phyloP scores from a whole-genome alignment of 805 yeast species.

The Phaffomyces antillensis region DNA sequence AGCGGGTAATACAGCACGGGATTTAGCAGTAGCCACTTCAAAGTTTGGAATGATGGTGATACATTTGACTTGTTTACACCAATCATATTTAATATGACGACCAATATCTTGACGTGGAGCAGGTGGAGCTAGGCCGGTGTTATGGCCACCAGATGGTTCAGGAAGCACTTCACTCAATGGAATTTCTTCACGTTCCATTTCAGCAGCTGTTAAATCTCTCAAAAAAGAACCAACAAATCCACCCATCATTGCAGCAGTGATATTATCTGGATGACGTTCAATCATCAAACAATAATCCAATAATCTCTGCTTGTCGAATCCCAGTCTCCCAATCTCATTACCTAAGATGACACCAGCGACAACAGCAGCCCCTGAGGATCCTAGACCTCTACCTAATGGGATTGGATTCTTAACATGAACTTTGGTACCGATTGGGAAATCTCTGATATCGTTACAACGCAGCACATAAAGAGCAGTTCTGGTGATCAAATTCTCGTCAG shows the following conservation, averaged over 20 bases:
- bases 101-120: slow-evolving; percentile 84
- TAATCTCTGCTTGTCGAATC: slow-evolving; percentile 71
- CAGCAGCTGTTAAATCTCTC: slow-evolving; percentile 68
- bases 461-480: slow-evolving; percentile 88
- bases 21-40: slow-evolving; percentile 87
- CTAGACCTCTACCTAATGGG: slow-evolving; percentile 94
- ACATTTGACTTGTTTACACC: slow-evolving; percentile 80
- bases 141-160: slow-evolving; percentile 61
- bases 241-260: slow-evolving; percentile 98
- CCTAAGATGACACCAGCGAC: slow-evolving; percentile 94
- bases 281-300: slow-evolving; percentile 94
- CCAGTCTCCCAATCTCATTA: slow-evolving; percentile 71
- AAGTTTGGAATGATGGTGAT: slow-evolving; percentile 89
- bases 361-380: slow-evolving; percentile 97
- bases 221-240: slow-evolving; percentile 96
- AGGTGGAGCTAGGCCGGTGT: slow-evolving; percentile 64
- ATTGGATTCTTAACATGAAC: slow-evolving; percentile 83
- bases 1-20: slow-evolving; percentile 84
- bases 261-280: slow-evolving; percentile 97
- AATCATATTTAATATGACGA: slow-evolving; percentile 77
- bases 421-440: slow-evolving; percentile 79
- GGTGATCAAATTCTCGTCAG: slow-evolving; percentile 81
- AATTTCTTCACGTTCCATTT: slow-evolving; percentile 67
- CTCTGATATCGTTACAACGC: slow-evolving; percentile 68
- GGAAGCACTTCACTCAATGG: slow-evolving; percentile 84